phyloP scores from a whole-genome alignment of 2,329 filamentous ascomycete genomes.

The Cylindrodendrum hubeiense region DNA sequence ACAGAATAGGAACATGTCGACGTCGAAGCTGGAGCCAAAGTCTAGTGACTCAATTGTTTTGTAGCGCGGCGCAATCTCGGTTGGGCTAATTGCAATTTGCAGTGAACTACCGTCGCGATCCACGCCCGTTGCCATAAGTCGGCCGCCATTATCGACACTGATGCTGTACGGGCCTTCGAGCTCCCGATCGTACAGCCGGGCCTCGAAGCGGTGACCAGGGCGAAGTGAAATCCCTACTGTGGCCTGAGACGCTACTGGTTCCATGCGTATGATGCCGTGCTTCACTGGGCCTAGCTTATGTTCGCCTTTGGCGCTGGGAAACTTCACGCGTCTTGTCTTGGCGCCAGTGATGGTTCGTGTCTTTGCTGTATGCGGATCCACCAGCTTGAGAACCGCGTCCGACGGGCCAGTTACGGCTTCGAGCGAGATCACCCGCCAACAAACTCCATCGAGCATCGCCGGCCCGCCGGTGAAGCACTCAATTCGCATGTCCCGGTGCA shows the following conservation, averaged over 20 bases:
- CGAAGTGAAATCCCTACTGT: neutral
- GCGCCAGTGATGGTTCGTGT: neutral
- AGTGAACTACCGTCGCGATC: neutral
- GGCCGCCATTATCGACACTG: neutral
- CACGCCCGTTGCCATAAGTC: neutral
- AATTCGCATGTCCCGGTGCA: neutral
- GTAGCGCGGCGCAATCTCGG: neutral
- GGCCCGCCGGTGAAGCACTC: neutral
- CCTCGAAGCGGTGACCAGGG: neutral
- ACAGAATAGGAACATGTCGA: neutral
- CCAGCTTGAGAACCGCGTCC: neutral
- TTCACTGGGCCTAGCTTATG: neutral
- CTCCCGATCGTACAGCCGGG: neutral
- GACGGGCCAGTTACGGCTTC: neutral
- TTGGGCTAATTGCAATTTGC: neutral
- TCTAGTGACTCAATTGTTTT: neutral
- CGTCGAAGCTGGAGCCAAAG: neutral
- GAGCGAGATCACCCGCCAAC: constrained; percentile 1
- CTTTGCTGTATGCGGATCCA: neutral
- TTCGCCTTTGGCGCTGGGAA: neutral
- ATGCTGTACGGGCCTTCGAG: neutral
- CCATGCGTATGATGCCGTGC: neutral
- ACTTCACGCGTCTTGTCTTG: neutral
- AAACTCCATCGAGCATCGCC: constrained; percentile 1
- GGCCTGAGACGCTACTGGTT: neutral